Evolutionary conservation across 345 rosid genomes (phyloP).

Genomic region (Reutealis trisperma): DNA sequence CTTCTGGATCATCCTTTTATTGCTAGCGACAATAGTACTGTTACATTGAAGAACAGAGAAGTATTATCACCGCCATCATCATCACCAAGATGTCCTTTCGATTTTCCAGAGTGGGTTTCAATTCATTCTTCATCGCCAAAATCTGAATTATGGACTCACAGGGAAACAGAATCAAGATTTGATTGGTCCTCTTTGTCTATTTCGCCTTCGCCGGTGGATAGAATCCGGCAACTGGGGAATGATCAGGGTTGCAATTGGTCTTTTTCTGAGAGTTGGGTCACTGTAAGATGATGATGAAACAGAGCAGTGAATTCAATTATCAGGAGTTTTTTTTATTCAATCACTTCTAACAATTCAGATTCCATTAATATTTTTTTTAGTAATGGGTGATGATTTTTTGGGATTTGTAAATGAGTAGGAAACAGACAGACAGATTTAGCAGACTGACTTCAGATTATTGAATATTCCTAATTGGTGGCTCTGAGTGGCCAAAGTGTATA

Average conservation of each 20-base stretch:
- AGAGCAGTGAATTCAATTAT: not conserved
- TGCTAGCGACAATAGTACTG: not conserved
- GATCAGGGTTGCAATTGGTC: conserved; percentile 15
- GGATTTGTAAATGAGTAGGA: not conserved
- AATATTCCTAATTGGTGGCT: conserved; percentile 3
- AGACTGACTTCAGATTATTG: conserved; percentile 3
- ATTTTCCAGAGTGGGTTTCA: conserved; percentile 23
- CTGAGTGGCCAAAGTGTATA: not conserved
- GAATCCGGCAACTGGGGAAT: conserved; percentile 21
- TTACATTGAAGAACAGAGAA: conserved; percentile 5
- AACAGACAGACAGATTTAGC: not conserved
- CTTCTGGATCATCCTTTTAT: conserved; percentile 36
- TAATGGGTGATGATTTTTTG: not conserved
- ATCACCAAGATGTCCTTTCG: conserved; percentile 27
- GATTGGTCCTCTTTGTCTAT: not conserved
- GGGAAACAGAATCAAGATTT: not conserved
- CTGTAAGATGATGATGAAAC: conserved; percentile 12
- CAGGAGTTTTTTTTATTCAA: not conserved
- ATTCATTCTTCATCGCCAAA: conserved; percentile 9
- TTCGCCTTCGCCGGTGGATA: conserved; percentile 9
- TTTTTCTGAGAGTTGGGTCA: conserved; percentile 17
- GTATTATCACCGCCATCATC: not conserved
- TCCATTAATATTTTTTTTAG: not conserved
- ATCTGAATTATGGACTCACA: conserved; percentile 7
- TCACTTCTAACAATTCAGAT: not conserved